These are phyloP conservation scores for Phaffia australis DNA, from an alignment of 768 basidiomycete genomes.

Conservation along the genomic window DNA sequence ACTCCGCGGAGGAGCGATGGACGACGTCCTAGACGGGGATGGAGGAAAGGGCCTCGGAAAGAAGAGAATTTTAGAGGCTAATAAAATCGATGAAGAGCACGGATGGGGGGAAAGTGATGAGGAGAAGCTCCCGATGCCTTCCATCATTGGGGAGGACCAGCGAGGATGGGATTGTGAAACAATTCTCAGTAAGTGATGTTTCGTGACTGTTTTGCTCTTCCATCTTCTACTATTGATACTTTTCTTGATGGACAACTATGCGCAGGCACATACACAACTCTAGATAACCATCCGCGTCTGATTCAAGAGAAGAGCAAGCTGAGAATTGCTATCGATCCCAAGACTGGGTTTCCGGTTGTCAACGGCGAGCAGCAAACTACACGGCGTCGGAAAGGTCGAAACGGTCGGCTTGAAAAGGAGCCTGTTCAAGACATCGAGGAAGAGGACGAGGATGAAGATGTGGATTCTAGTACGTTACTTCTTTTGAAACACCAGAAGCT, in stretches of 20 bases:
- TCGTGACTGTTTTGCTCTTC: background rate
- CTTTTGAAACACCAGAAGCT: background rate
- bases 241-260: background rate
- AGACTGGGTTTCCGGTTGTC: constrained; percentile 63
- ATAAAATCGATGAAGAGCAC: constrained; percentile 39
- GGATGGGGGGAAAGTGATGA: constrained; percentile 42
- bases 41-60: constrained; percentile 34
- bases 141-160: constrained; percentile 52
- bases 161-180: constrained; percentile 94
- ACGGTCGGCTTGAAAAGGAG: background rate
- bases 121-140: constrained; percentile 38
- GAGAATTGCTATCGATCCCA: constrained; percentile 61
- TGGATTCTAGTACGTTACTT: background rate
- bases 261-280: constrained; percentile 85
- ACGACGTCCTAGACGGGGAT: constrained; percentile 42
- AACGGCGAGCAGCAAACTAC: constrained; percentile 29
- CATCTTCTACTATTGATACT: background rate
- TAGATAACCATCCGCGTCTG: constrained; percentile 89
- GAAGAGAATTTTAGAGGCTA: constrained; percentile 29
- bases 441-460: constrained; percentile 35
- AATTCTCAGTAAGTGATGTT: constrained; percentile 60
- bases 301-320: constrained; percentile 53
- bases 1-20: constrained; percentile 58
- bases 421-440: constrained; percentile 28
- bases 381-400: constrained; percentile 10